Evolutionary conservation across 2,329 filamentous ascomycete species (phyloP), one percentile per base, ranked within the genome.

Genomic region (Xylaria hypoxylon): DNA sequence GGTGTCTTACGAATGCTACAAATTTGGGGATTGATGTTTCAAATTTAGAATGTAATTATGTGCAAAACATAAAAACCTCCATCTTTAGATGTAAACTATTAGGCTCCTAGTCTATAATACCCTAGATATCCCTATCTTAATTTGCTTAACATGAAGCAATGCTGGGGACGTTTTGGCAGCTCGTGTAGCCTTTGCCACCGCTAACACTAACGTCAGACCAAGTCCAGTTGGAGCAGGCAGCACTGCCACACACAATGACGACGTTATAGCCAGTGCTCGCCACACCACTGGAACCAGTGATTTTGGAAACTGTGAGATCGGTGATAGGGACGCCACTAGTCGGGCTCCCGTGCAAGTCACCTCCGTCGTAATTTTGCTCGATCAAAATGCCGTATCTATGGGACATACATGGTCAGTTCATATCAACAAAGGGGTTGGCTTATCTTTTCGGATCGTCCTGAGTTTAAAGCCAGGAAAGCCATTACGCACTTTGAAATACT

Each of bases 281-380:
- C 7, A 65, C 52, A 35, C 33, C 44, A 5, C 62, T 19, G 5
- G 58, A 45, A 6, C 63, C 63, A 1, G 33, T 57, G 13, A 65
- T 58, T 45, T 24, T 89, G 90, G 72, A 64, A 6, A 85, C 53
- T 0, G 74, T 78, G 15, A 86, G 73, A n/a, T 73, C 77, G 2
- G 80, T 82, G 67, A 86, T 83, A 2, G 79, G 79, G 13, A 85
- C 81, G 52, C 80, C 82, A n/a, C 61, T 67, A 26, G 84, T 86
- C 5, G 84, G 82, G 1, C 71, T 79, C 47, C 79, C 55, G 70
- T 74, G 4, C 74, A 67, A 76, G 28, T 67, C 75, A 22, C 82
- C 82, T 59, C 77, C 80, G 58, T 82, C 77, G 71, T 87, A 88
- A 74, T 88, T 85, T 78, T 89, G 87, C 75, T 88, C 79, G 64